Percentiles rank a stretch among this genome's conserved stretches.
Conservation (phyloP, 176 grass and related monocot genomes). For the Phragmites australis region DNA sequence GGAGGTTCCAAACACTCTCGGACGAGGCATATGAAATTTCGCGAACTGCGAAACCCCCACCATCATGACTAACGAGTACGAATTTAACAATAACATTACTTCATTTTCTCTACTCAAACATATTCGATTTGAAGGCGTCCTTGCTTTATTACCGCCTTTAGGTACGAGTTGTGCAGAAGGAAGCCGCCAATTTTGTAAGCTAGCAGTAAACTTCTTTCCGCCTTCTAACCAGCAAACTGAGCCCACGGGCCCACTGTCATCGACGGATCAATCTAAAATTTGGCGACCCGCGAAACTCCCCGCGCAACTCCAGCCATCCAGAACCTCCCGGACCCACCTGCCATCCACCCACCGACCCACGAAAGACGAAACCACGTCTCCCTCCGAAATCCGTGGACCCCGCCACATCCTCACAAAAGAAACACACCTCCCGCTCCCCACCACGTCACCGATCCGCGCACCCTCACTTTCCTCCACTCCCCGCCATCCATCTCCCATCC, state of each 20-base stretch:
- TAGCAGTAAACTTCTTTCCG: not conserved
- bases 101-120: no score
- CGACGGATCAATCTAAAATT: not conserved
- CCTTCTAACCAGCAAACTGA: not conserved
- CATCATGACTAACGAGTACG: no score
- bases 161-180: no score
- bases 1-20: no score
- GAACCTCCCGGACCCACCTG: not conserved
- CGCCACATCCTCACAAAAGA: constrained; percentile 51
- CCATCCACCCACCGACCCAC: not conserved
- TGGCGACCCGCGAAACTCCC: not conserved
- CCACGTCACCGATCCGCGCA: constrained; percentile 74
- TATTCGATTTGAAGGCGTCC: no score
- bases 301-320: not conserved
- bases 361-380: not conserved
- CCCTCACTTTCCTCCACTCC: not conserved
- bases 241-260: not conserved
- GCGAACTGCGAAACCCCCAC: no score
- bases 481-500: constrained; percentile 21
- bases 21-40: no score
- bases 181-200: no score
- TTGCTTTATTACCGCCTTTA: no score
- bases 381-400: not conserved
- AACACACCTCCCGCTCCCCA: constrained; percentile 43
- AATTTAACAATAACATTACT: no score